These are phyloP conservation scores for Nigrograna mackinnonii DNA, from an alignment of 2,329 filamentous ascomycete species.

Conservation along the genomic window DNA sequence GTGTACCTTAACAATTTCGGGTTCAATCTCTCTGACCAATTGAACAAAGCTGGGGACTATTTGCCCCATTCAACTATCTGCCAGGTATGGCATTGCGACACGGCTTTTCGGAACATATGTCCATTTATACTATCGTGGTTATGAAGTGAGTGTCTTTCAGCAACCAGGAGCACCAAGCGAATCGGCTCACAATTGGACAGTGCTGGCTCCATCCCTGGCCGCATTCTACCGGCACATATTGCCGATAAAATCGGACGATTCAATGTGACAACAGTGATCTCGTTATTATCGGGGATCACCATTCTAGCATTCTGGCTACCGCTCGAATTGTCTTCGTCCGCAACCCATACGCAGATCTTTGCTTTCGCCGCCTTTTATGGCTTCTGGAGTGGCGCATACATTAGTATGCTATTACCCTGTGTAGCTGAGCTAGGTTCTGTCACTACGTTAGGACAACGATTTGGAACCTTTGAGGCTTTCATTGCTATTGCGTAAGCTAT, in stretches of 20 bases:
- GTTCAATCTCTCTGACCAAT: too few relatives aligned
- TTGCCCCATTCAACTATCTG: conserved; percentile 9
- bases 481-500: conserved; percentile 4
- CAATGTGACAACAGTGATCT: conserved; percentile 5
- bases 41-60: conserved; percentile 9
- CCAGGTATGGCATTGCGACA: conserved; percentile 6
- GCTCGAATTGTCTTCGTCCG: conserved; percentile 7
- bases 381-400: conserved; percentile 11
- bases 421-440: conserved; percentile 9
- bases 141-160: conserved; percentile 10
- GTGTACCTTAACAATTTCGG: too few relatives aligned
- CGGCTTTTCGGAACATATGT: conserved; percentile 6
- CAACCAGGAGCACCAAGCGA: too few relatives aligned
- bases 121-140: conserved; percentile 9
- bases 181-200: too few relatives aligned
- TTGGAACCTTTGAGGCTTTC: conserved; percentile 9
- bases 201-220: conserved; percentile 8
- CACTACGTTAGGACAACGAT: conserved; percentile 6
- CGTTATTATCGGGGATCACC: neutral
- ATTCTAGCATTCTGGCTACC: conserved; percentile 15
- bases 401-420: conserved; percentile 13
- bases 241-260: conserved; percentile 7
- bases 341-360: conserved; percentile 7
- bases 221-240: conserved; percentile 9
- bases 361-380: conserved; percentile 14